Percentiles rank a stretch among this genome's conserved stretches.
These are phyloP conservation scores for Aureobasidium melanogenum DNA, from an alignment of 2,329 filamentous ascomycete species.

Conservation along the genomic window DNA sequence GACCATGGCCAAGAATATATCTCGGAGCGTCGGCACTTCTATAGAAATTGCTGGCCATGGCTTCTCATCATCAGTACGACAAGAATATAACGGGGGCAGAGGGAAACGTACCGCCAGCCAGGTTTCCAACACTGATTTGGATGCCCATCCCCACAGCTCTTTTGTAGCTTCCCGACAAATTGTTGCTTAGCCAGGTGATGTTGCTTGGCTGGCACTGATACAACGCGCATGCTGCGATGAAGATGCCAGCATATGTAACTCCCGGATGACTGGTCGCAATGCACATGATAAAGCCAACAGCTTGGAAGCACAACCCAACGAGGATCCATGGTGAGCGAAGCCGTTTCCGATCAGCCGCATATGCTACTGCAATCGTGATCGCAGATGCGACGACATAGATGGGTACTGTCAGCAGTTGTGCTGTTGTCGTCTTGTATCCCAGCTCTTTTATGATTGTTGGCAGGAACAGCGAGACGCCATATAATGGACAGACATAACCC, in stretches of 20 bases:
- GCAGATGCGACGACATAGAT: constrained; percentile 29
- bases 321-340: constrained; percentile 21
- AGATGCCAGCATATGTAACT: constrained; percentile 23
- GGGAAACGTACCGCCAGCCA: constrained; percentile 24
- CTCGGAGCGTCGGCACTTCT: constrained; percentile 41
- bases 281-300: constrained; percentile 20
- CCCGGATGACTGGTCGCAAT: constrained; percentile 17
- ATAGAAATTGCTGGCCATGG: constrained; percentile 67
- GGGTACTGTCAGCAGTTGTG: constrained; percentile 37
- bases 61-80: constrained; percentile 21
- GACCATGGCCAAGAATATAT: constrained; percentile 43
- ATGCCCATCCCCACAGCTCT: constrained; percentile 41
- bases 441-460: constrained; percentile 35
- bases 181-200: constrained; percentile 44
- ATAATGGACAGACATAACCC: constrained; percentile 46
- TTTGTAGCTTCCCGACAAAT: constrained; percentile 46
- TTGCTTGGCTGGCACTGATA: constrained; percentile 22
- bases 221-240: constrained; percentile 19
- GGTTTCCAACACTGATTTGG: constrained; percentile 44
- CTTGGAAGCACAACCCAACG: constrained; percentile 16
- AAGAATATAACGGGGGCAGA: background rate
- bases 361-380: constrained; percentile 18
- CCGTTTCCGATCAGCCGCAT: constrained; percentile 20
- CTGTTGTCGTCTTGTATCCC: constrained; percentile 33
- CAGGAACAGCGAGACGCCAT: constrained; percentile 31